Percentiles rank a stretch among this genome's conserved stretches.
phyloP scores from a whole-genome alignment of 2,329 filamentous ascomycete genomes.

The Xylariaceae sp. region DNA sequence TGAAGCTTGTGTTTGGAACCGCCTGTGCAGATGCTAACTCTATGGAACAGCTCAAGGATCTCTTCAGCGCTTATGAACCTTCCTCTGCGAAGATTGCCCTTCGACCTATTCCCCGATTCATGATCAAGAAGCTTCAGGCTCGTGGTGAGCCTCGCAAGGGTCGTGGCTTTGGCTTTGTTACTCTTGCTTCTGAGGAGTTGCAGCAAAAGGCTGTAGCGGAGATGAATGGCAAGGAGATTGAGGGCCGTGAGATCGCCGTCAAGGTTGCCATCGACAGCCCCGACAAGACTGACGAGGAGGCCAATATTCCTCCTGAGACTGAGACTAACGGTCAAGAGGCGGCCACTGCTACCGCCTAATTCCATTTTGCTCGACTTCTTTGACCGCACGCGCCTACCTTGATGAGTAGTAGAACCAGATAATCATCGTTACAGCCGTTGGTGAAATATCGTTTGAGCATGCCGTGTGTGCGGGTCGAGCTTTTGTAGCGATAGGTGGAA shows the following conservation, averaged over 20 bases:
- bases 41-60: slow-evolving; percentile 83
- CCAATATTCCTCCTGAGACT: slow-evolving; percentile 59
- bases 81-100: slow-evolving; percentile 98
- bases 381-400: slow-evolving; percentile 31
- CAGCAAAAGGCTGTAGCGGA: slow-evolving; percentile 96
- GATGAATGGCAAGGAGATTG: slow-evolving; percentile 99
- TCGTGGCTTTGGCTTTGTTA: slow-evolving; percentile 98
- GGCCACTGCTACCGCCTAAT: slow-evolving; percentile 42
- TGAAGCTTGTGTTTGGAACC: neutral
- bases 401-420: slow-evolving; percentile 33
- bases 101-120: slow-evolving; percentile 97
- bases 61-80: slow-evolving; percentile 91
- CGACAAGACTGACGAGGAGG: slow-evolving; percentile 91
- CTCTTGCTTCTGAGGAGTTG: slow-evolving; percentile 89
- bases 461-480: slow-evolving; percentile 31
- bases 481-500: slow-evolving; percentile 31
- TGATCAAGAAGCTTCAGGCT: slow-evolving; percentile 99
- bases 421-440: slow-evolving; percentile 30
- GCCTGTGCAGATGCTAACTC: slow-evolving; percentile 19
- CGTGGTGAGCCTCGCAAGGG: slow-evolving; percentile 98
- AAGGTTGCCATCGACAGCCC: slow-evolving; percentile 99
- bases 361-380: slow-evolving; percentile 23
- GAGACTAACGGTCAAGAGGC: slow-evolving; percentile 50
- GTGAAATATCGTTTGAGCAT: slow-evolving; percentile 35
- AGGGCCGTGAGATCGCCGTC: slow-evolving; percentile 98